A percentile compares a stretch with the other conserved stretches of the same genome.
These are phyloP conservation scores for Leccinum rimulosum DNA, from an alignment of 768 basidiomycete species.

Conservation along the genomic window DNA sequence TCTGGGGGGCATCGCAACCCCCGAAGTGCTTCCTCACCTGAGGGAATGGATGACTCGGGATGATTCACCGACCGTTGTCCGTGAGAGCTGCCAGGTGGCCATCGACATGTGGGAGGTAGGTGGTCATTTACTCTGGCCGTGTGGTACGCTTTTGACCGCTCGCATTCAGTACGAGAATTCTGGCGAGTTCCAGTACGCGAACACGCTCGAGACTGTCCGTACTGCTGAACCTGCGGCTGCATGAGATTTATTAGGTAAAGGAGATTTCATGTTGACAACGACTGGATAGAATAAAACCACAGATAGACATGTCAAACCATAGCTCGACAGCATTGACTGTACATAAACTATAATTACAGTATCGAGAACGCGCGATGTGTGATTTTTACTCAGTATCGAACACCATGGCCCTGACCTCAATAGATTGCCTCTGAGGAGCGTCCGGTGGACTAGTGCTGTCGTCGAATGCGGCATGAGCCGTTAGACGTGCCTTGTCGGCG, in stretches of 20 bases:
- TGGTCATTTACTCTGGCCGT: neutral
- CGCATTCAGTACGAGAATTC: constrained; percentile 71
- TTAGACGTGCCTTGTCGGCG: constrained; percentile 37
- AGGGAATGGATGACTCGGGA: constrained; percentile 78
- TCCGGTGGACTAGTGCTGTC: constrained; percentile 35
- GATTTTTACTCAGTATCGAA: constrained; percentile 36
- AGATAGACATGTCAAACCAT: neutral
- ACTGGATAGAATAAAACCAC: neutral
- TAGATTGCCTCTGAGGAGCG: constrained; percentile 41
- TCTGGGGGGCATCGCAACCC: constrained; percentile 93
- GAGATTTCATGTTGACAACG: neutral
- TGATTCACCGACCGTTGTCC: constrained; percentile 85
- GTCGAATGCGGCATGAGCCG: constrained; percentile 43
- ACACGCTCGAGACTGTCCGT: constrained; percentile 37
- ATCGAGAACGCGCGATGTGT: neutral
- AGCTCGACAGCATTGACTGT: neutral
- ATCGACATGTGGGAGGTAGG: constrained; percentile 96
- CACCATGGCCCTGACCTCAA: constrained; percentile 43
- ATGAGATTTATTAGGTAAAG: constrained; percentile 6
- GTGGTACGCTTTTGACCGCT: constrained; percentile 1
- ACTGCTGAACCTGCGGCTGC: constrained; percentile 11
- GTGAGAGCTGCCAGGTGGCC: constrained; percentile 94
- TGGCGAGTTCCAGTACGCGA: constrained; percentile 75
- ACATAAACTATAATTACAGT: neutral
- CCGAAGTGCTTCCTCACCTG: constrained; percentile 84